Evolutionary conservation across 1,139 yeast genomes (phyloP).

Genomic region (Pichia sorboxylosa): DNA sequence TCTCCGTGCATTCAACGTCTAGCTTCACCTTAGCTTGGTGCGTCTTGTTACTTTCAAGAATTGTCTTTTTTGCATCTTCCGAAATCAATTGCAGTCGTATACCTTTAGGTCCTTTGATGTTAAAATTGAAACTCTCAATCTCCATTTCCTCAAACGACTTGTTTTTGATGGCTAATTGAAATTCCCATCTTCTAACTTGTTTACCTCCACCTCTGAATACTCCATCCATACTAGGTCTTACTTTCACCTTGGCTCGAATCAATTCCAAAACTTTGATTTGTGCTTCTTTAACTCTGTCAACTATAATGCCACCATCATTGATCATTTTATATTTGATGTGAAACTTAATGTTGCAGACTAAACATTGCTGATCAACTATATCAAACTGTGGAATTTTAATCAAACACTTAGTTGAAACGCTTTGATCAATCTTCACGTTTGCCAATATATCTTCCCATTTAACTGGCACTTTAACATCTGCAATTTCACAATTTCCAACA

Average conservation of each 20-base stretch:
- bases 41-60: neutral
- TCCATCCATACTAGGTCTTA: conserved; percentile 1
- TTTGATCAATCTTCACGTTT: conserved; percentile 9
- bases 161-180: conserved; percentile 1
- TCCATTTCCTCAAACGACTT: conserved; percentile 3
- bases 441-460: conserved; percentile 12
- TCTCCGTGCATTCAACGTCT: conserved; percentile 2
- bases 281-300: conserved; percentile 21
- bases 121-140: conserved; percentile 3
- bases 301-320: conserved; percentile 4
- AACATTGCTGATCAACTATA: conserved; percentile 2
- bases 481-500: conserved; percentile 2
- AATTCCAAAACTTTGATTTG: conserved; percentile 8
- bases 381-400: conserved; percentile 5
- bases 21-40: conserved; percentile 2
- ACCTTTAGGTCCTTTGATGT: conserved; percentile 4
- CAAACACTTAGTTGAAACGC: conserved; percentile 14
- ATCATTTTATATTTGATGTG: conserved; percentile 4
- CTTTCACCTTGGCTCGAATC: conserved; percentile 3
- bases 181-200: conserved; percentile 4
- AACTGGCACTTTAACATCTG: conserved; percentile 3
- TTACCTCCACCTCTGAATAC: conserved; percentile 1
- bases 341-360: conserved; percentile 4
- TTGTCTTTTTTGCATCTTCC: conserved; percentile 1
- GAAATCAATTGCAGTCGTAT: conserved; percentile 1